Base-by-base conservation (phyloP, 805 yeast species). In the Candida berthetii region DNA sequence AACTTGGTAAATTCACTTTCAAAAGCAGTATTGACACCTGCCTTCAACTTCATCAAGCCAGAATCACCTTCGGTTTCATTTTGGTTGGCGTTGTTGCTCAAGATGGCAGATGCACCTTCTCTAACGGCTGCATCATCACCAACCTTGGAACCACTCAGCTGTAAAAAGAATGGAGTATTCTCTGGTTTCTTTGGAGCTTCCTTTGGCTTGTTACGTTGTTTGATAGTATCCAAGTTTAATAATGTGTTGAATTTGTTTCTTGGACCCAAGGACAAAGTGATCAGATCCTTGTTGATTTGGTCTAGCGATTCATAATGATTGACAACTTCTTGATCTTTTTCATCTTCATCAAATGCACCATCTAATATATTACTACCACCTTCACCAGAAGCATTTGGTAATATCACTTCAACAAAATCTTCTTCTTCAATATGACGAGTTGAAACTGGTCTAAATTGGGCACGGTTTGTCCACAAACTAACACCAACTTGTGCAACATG, bases 401-500 rank as follows among this genome's bases (percentile, higher is more conserved):
- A 64, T 15, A 74, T 61, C 2, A 81, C 70, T 28, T 64, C 57
- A 3, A 78, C 65, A 51, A 88, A 90, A 18, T 85, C 93, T 11
- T 76, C 79, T 50, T 84, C 93, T 37, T 82, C 82, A 22, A 91
- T 70, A 43, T 78, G 85, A 51, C 90, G 78, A 1, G 89, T 78
- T 1, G 91, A 79, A 15, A 87, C 72, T 0, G 87, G 80, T 48
- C 68, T 74, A 61, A 90, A 89, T 62, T 88, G 96, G 0, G 96
- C 80, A 53, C 82, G 74, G 60, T 90, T 88, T 7, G 95, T 84
- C 99, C 99, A 93, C 42, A 95, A 66, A 40, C 85, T 79, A 44
- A 93, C 81, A 24, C 99, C 99, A 45, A 85, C 83, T 10, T 93
- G 95, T 18, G 78, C 71, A 16, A 89, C 96, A 63, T 93, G 98